phyloP scores from a whole-genome alignment of 345 rosid genomes.

The Streptanthus diversifolius region DNA sequence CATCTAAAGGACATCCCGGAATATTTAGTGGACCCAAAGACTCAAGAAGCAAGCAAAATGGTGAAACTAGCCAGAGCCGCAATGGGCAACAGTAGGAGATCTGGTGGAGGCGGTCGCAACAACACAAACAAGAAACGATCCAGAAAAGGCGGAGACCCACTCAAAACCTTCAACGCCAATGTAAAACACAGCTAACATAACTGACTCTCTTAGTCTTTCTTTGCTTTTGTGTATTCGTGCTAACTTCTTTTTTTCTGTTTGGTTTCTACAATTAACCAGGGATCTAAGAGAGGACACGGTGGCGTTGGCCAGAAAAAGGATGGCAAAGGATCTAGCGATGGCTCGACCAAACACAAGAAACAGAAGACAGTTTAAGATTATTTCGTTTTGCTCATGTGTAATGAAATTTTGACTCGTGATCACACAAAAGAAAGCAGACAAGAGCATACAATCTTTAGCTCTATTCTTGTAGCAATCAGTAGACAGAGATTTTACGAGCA shows the following conservation, averaged over 20 bases:
- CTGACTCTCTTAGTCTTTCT: neutral
- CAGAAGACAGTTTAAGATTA: constrained; percentile 25
- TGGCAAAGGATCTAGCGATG: constrained; percentile 19
- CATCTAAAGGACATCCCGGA: constrained; percentile 73
- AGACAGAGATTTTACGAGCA: neutral
- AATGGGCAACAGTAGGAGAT: constrained; percentile 52
- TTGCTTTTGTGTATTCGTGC: neutral
- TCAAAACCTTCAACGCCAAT: constrained; percentile 36
- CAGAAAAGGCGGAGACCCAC: constrained; percentile 59
- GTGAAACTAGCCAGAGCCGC: constrained; percentile 81
- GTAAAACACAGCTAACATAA: neutral
- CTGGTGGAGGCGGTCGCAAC: constrained; percentile 32
- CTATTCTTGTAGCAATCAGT: neutral
- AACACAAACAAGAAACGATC: constrained; percentile 48
- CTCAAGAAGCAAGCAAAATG: constrained; percentile 85
- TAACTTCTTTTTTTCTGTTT: neutral
- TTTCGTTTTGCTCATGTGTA: neutral
- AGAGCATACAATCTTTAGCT: neutral
- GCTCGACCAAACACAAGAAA: constrained; percentile 23
- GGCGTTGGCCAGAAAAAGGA: constrained; percentile 30
- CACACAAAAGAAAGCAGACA: neutral
- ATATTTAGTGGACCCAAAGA: constrained; percentile 65
- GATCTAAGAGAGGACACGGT: constrained; percentile 27
- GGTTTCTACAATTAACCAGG: constrained; percentile 19
- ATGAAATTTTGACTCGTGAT: constrained; percentile 23